These are phyloP conservation scores for Aspergillus bombycis DNA, from an alignment of 2,329 filamentous ascomycete genomes.

Conservation along the genomic window DNA sequence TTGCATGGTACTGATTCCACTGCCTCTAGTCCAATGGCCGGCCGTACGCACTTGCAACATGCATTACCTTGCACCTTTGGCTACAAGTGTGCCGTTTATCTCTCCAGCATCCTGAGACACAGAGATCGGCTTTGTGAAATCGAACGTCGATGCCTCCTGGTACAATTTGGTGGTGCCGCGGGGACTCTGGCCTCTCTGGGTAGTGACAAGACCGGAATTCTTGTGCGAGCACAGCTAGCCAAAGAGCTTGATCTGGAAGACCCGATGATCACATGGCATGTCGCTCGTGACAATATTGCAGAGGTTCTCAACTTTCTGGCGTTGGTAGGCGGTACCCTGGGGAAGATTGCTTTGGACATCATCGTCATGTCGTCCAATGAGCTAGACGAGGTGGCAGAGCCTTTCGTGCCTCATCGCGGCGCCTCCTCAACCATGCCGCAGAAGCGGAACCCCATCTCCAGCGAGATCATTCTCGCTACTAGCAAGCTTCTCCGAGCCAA, in stretches of 20 bases:
- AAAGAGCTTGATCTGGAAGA: conserved; percentile 52
- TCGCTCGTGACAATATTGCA: conserved; percentile 57
- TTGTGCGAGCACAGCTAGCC: conserved; percentile 55
- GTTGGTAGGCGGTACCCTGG: conserved; percentile 56
- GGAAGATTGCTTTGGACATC: conserved; percentile 60
- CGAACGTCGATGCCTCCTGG: conserved; percentile 50
- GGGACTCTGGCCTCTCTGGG: conserved; percentile 60
- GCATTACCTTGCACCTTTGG: conserved; percentile 61
- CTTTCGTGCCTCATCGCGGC: conserved; percentile 49
- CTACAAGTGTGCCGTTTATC: conserved; percentile 61
- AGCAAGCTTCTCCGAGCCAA: conserved; percentile 58
- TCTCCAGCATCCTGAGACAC: conserved; percentile 55
- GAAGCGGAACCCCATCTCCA: conserved; percentile 62
- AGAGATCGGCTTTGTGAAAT: conserved; percentile 53
- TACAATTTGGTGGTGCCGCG: conserved; percentile 61
- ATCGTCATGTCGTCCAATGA: conserved; percentile 64
- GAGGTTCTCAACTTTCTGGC: conserved; percentile 59
- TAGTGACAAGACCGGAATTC: conserved; percentile 50
- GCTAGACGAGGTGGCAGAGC: conserved; percentile 58
- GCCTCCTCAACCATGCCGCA: conserved; percentile 62
- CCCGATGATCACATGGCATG: conserved; percentile 61
- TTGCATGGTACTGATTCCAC: background rate
- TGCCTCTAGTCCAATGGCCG: conserved; percentile 53
- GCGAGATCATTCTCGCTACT: conserved; percentile 57
- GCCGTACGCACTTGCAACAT: conserved; percentile 61